Conservation (phyloP, 1,139 yeast species). For the Lodderomyces metapsilosis region DNA sequence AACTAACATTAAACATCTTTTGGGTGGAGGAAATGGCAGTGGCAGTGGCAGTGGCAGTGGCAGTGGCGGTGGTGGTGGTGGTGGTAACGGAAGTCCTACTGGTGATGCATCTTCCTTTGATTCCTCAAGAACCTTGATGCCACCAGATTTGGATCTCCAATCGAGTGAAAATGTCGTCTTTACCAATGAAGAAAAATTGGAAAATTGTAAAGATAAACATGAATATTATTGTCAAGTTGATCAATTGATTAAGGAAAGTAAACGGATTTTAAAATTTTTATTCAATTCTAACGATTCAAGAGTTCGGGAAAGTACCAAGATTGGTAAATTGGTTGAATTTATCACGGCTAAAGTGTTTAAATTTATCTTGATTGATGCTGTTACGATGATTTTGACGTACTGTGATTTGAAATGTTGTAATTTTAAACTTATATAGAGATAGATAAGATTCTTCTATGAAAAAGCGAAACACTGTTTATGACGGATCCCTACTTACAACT, state of each 20-base stretch:
- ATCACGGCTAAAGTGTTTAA: conserved; percentile 36
- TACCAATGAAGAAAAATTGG: conserved; percentile 26
- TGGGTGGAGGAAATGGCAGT: conserved; percentile 7
- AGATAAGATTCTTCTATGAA: too few relatives aligned
- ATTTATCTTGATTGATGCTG: conserved; percentile 39
- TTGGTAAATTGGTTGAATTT: conserved; percentile 35
- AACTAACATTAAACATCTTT: conserved; percentile 10
- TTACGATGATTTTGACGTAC: conserved; percentile 38
- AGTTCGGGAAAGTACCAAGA: conserved; percentile 15
- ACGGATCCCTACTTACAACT: conserved; percentile 68
- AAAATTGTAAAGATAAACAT: conserved; percentile 33
- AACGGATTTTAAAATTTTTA: not conserved
- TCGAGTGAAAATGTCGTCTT: conserved; percentile 8
- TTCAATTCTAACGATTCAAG: not conserved
- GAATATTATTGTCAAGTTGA: conserved; percentile 37
- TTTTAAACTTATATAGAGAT: conserved; percentile 4
- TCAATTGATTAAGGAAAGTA: conserved; percentile 11
- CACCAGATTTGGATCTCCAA: conserved; percentile 2
- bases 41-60: not conserved
- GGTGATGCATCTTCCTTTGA: conserved; percentile 2
- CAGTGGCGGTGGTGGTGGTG: conserved; percentile 3
- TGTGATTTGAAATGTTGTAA: conserved; percentile 26
- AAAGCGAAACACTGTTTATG: too few relatives aligned
- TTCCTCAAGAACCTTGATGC: conserved; percentile 9
- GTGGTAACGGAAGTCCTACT: not conserved